Base-by-base conservation (phyloP, 441 rosid species). In the Arabidopsis hybrid region DNA sequence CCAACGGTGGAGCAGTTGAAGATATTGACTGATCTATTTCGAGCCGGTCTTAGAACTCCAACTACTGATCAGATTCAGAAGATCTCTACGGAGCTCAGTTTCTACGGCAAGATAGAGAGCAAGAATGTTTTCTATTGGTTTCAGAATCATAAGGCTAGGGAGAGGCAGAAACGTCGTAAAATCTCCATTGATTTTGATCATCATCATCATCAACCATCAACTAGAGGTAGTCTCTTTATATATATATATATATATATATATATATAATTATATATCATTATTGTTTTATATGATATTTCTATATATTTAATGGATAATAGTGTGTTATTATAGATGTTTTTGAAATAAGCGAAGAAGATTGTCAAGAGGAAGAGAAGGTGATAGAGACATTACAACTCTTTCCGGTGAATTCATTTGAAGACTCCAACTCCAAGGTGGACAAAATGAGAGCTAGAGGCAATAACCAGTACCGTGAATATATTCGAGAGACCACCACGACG, bases 111-210 rank as follows among this genome's bases (percentile, higher is more conserved):
- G 89, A 92, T 95, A 31, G 99, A 94, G 79, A 90, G 97, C 76
- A 94, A 94, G 81, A 94, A 91, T 71, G 98, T 94, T 0, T 94
- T 94, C 35, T 91, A 94, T 67, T 94, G 98, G 98, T 94, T 94
- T 62, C 98, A 94, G 65, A 94, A 94, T 71, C 98, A 94, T 68
- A 94, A 94, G 81, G 98, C 98, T 21, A 82, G 98, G 66, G 97
- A 94, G 55, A 84, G 97, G 71, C 97, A 92, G 65, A 95, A 95
- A 78, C 89, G 99, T 4, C 88, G 97, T 1, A 87, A 90, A 43
- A 93, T 94, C 52, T 88, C 95, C 10, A 75, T 63, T 14, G 87
- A 88, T 47, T 47, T 71, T 43, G 78, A 85, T 79, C 85, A 84
- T 35, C 74, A 82, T 6, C 65, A 85, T 78, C 83, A 84, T 17